These are phyloP conservation scores for Alternaria arborescens DNA, from an alignment of 2,329 filamentous ascomycete species.

Conservation along the genomic window DNA sequence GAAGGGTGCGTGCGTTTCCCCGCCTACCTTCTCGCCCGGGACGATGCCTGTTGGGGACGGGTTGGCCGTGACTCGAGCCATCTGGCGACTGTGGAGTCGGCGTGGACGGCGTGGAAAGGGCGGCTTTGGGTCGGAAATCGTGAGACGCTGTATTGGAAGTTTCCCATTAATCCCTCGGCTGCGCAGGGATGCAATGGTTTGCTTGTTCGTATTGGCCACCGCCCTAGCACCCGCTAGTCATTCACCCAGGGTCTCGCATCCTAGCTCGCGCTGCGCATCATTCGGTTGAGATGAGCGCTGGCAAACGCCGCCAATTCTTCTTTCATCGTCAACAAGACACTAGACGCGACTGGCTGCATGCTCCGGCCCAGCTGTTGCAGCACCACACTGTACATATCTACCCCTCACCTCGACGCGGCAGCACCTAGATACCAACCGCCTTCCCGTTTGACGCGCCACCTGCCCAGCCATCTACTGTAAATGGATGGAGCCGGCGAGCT, in stretches of 20 bases:
- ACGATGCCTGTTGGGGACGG: slow-evolving; percentile 13
- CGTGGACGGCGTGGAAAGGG: slow-evolving; percentile 1
- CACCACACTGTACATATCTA: slow-evolving; percentile 22
- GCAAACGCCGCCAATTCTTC: slow-evolving; percentile 17
- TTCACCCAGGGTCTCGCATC: slow-evolving; percentile 13
- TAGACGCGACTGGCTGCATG: slow-evolving; percentile 21
- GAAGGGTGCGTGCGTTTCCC: slow-evolving; percentile 18
- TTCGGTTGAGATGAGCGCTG: slow-evolving; percentile 8
- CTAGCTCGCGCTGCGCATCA: slow-evolving; percentile 3
- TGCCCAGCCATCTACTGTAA: slow-evolving; percentile 39
- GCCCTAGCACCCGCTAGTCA: slow-evolving; percentile 3
- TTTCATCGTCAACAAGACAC: slow-evolving; percentile 24
- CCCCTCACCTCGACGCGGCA: slow-evolving; percentile 26
- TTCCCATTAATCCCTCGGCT: slow-evolving; percentile 6
- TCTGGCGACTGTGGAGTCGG: slow-evolving; percentile 16
- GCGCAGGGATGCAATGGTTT: slow-evolving; percentile 2
- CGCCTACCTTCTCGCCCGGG: slow-evolving; percentile 2
- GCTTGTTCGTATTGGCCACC: background rate
- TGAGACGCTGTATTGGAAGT: background rate
- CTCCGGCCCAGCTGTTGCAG: slow-evolving; percentile 11
- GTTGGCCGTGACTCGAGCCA: slow-evolving; percentile 8
- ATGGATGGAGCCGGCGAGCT: slow-evolving; percentile 53
- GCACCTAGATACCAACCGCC: slow-evolving; percentile 23
- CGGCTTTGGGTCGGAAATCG: slow-evolving; percentile 7
- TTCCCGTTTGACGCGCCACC: slow-evolving; percentile 31